Base-by-base conservation (phyloP, 1,284 basidiomycete species). In the Moesziomyces globuligerus region DNA sequence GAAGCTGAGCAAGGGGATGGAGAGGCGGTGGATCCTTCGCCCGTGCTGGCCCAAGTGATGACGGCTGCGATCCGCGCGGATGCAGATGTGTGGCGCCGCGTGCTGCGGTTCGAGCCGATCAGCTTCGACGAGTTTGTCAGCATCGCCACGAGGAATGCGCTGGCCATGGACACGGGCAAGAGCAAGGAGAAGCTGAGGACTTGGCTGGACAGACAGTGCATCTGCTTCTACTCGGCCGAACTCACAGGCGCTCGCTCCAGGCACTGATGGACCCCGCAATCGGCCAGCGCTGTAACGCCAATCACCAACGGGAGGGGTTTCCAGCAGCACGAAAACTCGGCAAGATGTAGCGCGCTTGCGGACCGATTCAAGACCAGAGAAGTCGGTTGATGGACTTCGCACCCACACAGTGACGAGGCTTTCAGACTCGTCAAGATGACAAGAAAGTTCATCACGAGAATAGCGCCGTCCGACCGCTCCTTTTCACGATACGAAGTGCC, bases 71-170 rank as follows among this genome's bases (percentile, higher is more conserved):
- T 68, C 10, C 46, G 51, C 11, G 25, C 29, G n/a, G 18, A 53
- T 8, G 4, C 36, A 3, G 24, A 18, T 6, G 24, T 72, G 0
- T 64, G 55, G 58, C 17, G 3, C 7, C 28, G 69, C 1, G 53
- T 72, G 15, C 46, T 72, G 3, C 64, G 64, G 21, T 72, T 52
- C 51, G 69, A 72, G 23, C 69, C 69, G 1, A 60, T 72, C 40
- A 53, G 48, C 48, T 72, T 72, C 23, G 69, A 72, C 37, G 69
- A 72, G 26, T 13, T 72, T 2, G 48, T 72, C 38, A 67, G 62
- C 38, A 46, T 68, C n/a, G 59, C 60, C 3, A 53, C 55, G 1
- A 34, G 50, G 5, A 38, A 28, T 21, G 57, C 53, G 1, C 20
- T 71, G 0, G 21, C 7, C 7, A 62, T 68, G 56, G 52, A 58